Base-by-base conservation (phyloP, 2,329 filamentous ascomycete species). In the Hypoxylon sp. region DNA sequence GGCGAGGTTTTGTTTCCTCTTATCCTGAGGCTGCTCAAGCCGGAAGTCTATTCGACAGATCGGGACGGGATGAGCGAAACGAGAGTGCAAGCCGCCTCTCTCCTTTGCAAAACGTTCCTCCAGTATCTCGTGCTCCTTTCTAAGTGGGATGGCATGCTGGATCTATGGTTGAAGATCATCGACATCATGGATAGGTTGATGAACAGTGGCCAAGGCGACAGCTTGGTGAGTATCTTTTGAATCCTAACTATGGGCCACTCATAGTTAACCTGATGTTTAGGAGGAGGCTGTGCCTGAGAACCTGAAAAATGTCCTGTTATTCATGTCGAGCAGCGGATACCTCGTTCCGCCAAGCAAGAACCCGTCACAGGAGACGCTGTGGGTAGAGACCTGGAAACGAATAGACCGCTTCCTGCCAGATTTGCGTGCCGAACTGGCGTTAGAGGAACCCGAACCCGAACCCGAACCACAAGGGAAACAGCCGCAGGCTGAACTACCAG, bases 211-310 rank as follows among this genome's bases (percentile, higher is more conserved):
- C 93, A 97, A 78, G 93, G 93, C 22, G 93, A 97, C 74, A 95
- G 91, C 73, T 80, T 97, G 76, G 92, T 94, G 86, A 80, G 90
- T 84, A 44, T 22, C 33, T 14, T n/a, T n/a, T n/a, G n/a, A 30
- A n/a, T n/a, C 28, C 14, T 36, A 18, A 36, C 22, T 51, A 44
- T 24, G 40, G 28, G 60, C 33, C 50, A 68, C 20, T 36, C 14
- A 30, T 28, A 48, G 46, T 69, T 70, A 48, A 67, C 16, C 2
- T 1, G 3, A 28, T 16, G 4, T 72, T 65, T 71, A 97, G 89
- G 93, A 97, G 79, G 96, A 99, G 82, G 95, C 96, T 11, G 93
- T 98, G 2, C 92, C 93, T 0, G 96, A 99, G 79, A 96, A 93
- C 70, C 82, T 99, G 61, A 99, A 99, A 80, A 99, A 99, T 70